phyloP scores from a whole-genome alignment of 495 filamentous ascomycete genomes.

The Aspergillus saccharolyticus region DNA sequence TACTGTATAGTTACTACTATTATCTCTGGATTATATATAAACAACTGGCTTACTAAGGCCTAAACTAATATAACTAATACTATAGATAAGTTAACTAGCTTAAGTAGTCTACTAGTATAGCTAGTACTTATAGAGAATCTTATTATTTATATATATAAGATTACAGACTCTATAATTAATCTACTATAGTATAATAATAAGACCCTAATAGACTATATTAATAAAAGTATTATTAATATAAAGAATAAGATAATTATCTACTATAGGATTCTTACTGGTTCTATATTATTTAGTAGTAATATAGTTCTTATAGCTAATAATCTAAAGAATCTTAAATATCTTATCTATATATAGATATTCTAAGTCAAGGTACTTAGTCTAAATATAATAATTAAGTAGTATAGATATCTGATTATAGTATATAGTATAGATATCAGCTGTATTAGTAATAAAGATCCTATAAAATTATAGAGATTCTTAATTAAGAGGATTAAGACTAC shows the following conservation, averaged over 20 bases:
- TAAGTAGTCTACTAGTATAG: constrained; percentile 4
- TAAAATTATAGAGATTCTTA: background rate
- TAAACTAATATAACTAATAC: background rate
- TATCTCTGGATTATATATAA: background rate
- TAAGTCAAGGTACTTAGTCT: background rate
- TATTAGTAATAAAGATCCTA: background rate
- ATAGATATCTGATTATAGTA: background rate
- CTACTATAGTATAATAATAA: background rate
- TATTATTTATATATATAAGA: constrained; percentile 11
- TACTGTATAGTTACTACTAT: background rate
- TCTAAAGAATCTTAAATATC: background rate
- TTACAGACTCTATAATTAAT: constrained; percentile 7
- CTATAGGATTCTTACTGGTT: background rate
- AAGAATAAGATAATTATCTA: constrained; percentile 3
- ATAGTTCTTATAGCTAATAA: background rate
- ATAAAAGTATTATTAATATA: constrained; percentile 4
- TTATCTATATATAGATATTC: background rate
- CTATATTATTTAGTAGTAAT: constrained; percentile 1
- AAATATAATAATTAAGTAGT: background rate
- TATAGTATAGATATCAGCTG: background rate
- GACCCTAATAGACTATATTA: background rate
- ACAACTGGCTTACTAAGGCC: too few relatives aligned
- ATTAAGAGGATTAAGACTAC: background rate
- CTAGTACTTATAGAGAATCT: constrained; percentile 4
- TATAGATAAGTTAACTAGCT: constrained; percentile 1